Evolutionary conservation across 257 asterid species (phyloP).

Genomic region (Penstemon eatonii): DNA sequence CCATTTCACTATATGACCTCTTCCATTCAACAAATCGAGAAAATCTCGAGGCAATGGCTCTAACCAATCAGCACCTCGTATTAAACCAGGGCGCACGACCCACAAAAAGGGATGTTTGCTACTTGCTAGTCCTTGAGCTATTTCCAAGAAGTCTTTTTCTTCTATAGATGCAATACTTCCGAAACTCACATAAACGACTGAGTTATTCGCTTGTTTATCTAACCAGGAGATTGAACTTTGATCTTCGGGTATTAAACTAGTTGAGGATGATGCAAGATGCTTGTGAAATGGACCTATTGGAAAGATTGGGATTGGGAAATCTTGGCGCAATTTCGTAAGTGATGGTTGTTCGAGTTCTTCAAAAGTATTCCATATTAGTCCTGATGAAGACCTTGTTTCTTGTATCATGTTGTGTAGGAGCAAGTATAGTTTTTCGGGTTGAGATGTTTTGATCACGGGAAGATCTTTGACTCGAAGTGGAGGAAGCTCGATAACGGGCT

Average conservation of each 20-base stretch:
- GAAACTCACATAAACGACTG: slow-evolving; percentile 50
- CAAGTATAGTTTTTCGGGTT: background rate
- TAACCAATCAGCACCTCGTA: slow-evolving; percentile 34
- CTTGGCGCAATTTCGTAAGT: slow-evolving; percentile 28
- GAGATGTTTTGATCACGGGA: slow-evolving; percentile 13
- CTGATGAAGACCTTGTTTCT: slow-evolving; percentile 44
- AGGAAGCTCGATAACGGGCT: slow-evolving; percentile 34
- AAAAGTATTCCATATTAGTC: slow-evolving; percentile 47
- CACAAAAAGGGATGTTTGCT: slow-evolving; percentile 45
- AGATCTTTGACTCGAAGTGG: slow-evolving; percentile 37
- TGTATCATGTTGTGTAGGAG: slow-evolving; percentile 24
- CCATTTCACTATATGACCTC: slow-evolving; percentile 48
- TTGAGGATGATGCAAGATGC: slow-evolving; percentile 32
- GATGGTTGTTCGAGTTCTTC: slow-evolving; percentile 47
- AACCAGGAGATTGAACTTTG: slow-evolving; percentile 51
- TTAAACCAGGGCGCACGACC: slow-evolving; percentile 43
- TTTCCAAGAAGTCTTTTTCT: slow-evolving; percentile 35
- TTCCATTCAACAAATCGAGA: slow-evolving; percentile 23
- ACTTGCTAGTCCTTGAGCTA: slow-evolving; percentile 42
- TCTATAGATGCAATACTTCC: slow-evolving; percentile 42
- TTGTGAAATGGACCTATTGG: slow-evolving; percentile 55
- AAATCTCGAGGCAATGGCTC: slow-evolving; percentile 35
- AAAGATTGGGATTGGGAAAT: slow-evolving; percentile 40
- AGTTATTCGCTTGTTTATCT: slow-evolving; percentile 33
- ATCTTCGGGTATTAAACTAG: slow-evolving; percentile 38